phyloP scores from a whole-genome alignment of 2,329 filamentous ascomycete genomes.

The Colletotrichum phormii region DNA sequence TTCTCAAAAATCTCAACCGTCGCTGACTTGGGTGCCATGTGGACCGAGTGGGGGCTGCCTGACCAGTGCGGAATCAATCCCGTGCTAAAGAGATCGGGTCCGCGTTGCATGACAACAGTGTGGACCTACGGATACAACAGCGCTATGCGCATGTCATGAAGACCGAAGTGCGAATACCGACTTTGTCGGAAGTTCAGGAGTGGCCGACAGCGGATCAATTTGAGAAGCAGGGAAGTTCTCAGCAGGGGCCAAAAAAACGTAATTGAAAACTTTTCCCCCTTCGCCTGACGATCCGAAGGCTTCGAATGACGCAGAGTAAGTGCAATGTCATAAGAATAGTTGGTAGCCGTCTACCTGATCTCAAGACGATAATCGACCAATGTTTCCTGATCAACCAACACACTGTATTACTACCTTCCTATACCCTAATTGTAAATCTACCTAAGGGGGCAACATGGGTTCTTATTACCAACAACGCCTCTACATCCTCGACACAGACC shows the following conservation, averaged over 20 bases:
- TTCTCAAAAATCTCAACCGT: no score
- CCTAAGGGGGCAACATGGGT: not conserved
- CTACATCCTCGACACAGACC: conserved; percentile 23
- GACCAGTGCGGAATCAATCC: not conserved
- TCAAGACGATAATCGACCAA: no score
- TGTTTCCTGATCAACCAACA: no score
- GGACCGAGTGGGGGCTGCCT: not conserved
- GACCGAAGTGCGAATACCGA: conserved; percentile 25
- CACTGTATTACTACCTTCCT: no score
- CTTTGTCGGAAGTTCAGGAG: not conserved
- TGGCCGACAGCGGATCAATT: not conserved
- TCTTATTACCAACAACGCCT: conserved; percentile 17
- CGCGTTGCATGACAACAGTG: not conserved
- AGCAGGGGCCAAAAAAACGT: no score
- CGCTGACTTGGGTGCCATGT: not conserved
- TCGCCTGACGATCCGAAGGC: not conserved
- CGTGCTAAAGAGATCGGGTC: not conserved
- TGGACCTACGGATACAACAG: not conserved
- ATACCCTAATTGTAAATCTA: no score
- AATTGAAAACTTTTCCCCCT: not conserved
- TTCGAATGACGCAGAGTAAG: no score
- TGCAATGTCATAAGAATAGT: no score
- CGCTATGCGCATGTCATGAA: not conserved
- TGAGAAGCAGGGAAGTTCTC: no score
- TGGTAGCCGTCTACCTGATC: no score